Evolutionary conservation across 495 filamentous ascomycete genomes (phyloP).

Genomic region (Endocarpon pusillum): DNA sequence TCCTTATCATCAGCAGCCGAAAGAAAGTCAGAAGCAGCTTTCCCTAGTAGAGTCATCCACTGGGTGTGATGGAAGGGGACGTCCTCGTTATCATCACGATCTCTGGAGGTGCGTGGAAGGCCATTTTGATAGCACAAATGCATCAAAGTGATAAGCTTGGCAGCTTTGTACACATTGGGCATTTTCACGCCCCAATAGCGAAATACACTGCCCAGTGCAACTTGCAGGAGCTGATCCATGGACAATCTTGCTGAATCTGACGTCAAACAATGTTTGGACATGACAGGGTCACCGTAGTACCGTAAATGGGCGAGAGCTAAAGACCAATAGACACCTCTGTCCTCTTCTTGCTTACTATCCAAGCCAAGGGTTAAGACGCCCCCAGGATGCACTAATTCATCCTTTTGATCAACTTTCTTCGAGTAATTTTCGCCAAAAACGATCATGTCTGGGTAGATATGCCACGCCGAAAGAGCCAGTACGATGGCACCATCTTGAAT

Average conservation of each 20-base stretch:
- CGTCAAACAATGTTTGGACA: background rate
- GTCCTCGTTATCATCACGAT: too few relatives aligned
- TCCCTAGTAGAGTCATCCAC: too few relatives aligned
- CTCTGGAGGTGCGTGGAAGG: too few relatives aligned
- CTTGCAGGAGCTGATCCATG: background rate
- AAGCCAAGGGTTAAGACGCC: conserved; percentile 17
- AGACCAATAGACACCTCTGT: conserved; percentile 6
- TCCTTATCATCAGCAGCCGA: too few relatives aligned
- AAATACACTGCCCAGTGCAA: background rate
- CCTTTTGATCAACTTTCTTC: conserved; percentile 11
- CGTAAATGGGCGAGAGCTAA: conserved; percentile 6
- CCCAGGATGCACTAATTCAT: conserved; percentile 10
- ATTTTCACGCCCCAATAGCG: background rate
- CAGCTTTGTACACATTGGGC: background rate
- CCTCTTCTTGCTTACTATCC: background rate
- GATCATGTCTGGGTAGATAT: conserved; percentile 21
- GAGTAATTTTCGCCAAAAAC: conserved; percentile 8
- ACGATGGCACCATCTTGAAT: conserved; percentile 11
- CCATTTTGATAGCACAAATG: too few relatives aligned
- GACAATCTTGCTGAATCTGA: background rate
- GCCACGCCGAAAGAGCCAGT: conserved; percentile 19
- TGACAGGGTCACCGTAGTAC: conserved; percentile 6
- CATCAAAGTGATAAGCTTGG: background rate
- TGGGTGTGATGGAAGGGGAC: too few relatives aligned
- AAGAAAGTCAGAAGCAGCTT: too few relatives aligned